Base-by-base conservation (phyloP, 768 basidiomycete species). In the Lactarius sanguifluus region DNA sequence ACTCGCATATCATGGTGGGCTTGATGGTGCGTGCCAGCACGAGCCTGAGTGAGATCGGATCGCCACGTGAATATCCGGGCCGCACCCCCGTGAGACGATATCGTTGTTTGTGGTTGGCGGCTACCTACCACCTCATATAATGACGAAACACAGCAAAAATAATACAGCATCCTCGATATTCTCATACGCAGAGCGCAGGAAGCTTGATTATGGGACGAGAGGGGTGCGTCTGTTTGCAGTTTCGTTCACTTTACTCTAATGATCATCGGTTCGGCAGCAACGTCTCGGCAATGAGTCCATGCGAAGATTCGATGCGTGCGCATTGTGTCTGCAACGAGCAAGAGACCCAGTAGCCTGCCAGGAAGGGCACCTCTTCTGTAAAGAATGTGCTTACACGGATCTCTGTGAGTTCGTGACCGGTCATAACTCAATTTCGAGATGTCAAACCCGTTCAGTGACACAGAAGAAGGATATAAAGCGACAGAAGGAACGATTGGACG, bases 391-490 rank as follows among this genome's bases (percentile, higher is more conserved):
- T 30, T 86, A 95, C 66, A 86, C 89, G 1, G 92, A 96, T 73
- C 85, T 96, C 34, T 75, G 91, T 92, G 78, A 75, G 89, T 79
- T 25, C 25, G 16, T 25, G 34, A 38, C 13, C 34, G 13, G 13
- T 56, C 40, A 15, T 36, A 13, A 16, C 34, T 5, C n/a, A 8
- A 28, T 43, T 3, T 63, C 57, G 30, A n/a, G 54, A 40, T 63
- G 41, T 65, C 65, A 62, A 50, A 55, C n/a, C 28, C 41, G 40
- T 28, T 50, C 72, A 92, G 91, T 96, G 71, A 80, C 82, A 32
- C 97, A 98, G 81, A 96, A 94, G 78, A 90, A 89, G 70, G 90
- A 92, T 69, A 95, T 98, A 69, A 95, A 96, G 77, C 81, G 85
- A n/a, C 93, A 97, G 77, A 93, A 95, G 74, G 85, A 83, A 18